Conservation (phyloP, 1,139 yeast genomes). For the Yamadazyma buinensis region DNA sequence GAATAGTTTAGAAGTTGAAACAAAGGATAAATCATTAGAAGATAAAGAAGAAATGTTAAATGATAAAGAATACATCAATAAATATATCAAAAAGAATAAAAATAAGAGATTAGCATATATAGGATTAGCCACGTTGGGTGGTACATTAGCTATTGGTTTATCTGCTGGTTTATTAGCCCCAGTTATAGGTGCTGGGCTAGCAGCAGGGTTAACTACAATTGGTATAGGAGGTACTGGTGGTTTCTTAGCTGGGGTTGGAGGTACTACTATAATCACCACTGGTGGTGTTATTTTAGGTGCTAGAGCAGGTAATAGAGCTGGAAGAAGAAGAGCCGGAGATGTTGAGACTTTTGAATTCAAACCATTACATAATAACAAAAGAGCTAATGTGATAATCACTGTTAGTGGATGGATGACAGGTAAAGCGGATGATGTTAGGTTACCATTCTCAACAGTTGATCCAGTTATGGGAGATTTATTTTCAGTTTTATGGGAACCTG, state of each 20-base stretch:
- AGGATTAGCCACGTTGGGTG: slow-evolving; percentile 96
- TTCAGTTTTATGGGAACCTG: slow-evolving; percentile 96
- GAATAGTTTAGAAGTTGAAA: slow-evolving; percentile 85
- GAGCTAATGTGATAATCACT: slow-evolving; percentile 85
- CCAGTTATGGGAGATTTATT: slow-evolving; percentile 97
- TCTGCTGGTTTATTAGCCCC: slow-evolving; percentile 97
- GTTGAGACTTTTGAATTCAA: slow-evolving; percentile 91
- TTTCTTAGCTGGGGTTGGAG: slow-evolving; percentile 94
- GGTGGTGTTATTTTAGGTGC: slow-evolving; percentile 93
- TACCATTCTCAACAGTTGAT: slow-evolving; percentile 94
- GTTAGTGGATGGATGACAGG: slow-evolving; percentile 99
- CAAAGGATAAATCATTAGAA: slow-evolving; percentile 47
- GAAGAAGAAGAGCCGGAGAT: slow-evolving; percentile 82
- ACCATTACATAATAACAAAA: slow-evolving; percentile 86
- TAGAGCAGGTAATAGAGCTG: slow-evolving; percentile 79
- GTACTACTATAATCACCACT: slow-evolving; percentile 90
- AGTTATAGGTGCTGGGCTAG: slow-evolving; percentile 96
- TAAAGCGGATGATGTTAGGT: slow-evolving; percentile 88
- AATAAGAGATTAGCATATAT: slow-evolving; percentile 77
- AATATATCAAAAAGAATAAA: slow-evolving; percentile 61
- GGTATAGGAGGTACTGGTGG: slow-evolving; percentile 92
- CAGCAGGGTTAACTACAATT: slow-evolving; percentile 93
- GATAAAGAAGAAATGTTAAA: slow-evolving; percentile 70
- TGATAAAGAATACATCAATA: slow-evolving; percentile 67
- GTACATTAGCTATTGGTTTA: slow-evolving; percentile 88